These are phyloP conservation scores for Talaromyces sp. DNA, from an alignment of 2,329 filamentous ascomycete genomes.

Conservation along the genomic window DNA sequence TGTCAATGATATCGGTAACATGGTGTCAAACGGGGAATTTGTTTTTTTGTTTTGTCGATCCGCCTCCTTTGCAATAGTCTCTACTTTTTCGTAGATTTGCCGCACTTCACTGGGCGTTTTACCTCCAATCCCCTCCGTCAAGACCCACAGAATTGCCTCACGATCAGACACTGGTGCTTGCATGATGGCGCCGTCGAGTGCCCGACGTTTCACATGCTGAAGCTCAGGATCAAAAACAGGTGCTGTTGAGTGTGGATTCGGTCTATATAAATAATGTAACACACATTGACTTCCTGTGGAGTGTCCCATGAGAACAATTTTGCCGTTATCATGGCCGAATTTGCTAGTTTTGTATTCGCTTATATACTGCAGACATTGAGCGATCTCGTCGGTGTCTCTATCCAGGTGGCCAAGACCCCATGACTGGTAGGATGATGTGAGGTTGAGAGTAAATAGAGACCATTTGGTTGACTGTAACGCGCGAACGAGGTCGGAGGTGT, in stretches of 20 bases:
- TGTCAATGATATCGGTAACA: conserved; percentile 21
- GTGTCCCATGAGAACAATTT: conserved; percentile 57
- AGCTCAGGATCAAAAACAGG: conserved; percentile 22
- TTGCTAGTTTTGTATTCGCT: conserved; percentile 10
- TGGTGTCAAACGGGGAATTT: conserved; percentile 1
- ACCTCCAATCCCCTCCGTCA: conserved; percentile 22
- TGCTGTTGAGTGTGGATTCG: conserved; percentile 21
- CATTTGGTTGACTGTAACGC: conserved; percentile 33
- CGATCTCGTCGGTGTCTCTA: conserved; percentile 11
- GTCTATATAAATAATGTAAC: conserved; percentile 50
- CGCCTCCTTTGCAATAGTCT: conserved; percentile 11
- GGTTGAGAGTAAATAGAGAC: conserved; percentile 38
- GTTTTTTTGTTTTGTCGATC: background rate
- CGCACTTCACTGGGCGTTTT: conserved; percentile 34
- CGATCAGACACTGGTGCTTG: conserved; percentile 70
- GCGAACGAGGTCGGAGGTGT: conserved; percentile 44
- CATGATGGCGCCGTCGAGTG: conserved; percentile 63
- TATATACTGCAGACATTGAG: conserved; percentile 13
- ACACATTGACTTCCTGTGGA: conserved; percentile 59
- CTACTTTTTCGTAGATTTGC: conserved; percentile 42
- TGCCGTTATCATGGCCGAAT: conserved; percentile 33
- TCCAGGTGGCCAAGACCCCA: conserved; percentile 10
- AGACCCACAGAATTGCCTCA: conserved; percentile 51
- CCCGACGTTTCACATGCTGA: conserved; percentile 37
- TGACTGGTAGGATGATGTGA: conserved; percentile 33